phyloP scores from a whole-genome alignment of 2,329 filamentous ascomycete genomes.

The Colletotrichum sp. region DNA sequence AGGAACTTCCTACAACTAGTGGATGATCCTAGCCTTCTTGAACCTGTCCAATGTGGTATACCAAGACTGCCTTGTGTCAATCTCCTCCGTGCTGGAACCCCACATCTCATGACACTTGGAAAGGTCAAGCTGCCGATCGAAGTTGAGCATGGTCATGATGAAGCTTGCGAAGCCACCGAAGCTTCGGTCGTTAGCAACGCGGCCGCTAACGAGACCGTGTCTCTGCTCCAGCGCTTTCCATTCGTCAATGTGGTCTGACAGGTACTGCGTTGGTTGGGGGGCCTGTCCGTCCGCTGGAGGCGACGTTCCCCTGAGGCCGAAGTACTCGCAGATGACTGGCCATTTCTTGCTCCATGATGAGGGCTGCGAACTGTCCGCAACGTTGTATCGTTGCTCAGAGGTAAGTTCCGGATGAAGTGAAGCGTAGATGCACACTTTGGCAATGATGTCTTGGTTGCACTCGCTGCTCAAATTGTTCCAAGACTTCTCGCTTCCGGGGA shows the following conservation, averaged over 20 bases:
- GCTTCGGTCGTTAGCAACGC: slow-evolving; percentile 34
- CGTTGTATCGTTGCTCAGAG: slow-evolving; percentile 43
- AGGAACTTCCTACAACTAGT: slow-evolving; percentile 20
- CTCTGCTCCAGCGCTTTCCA: slow-evolving; percentile 37
- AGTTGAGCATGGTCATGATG: slow-evolving; percentile 36
- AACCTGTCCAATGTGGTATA: slow-evolving; percentile 37
- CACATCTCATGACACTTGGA: slow-evolving; percentile 33
- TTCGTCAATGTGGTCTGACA: slow-evolving; percentile 32
- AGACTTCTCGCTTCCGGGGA: slow-evolving; percentile 38
- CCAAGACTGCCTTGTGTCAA: slow-evolving; percentile 31
- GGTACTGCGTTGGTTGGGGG: slow-evolving; percentile 26
- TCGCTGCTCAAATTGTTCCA: slow-evolving; percentile 38
- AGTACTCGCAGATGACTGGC: slow-evolving; percentile 50
- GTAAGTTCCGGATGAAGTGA: slow-evolving; percentile 43
- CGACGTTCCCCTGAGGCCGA: slow-evolving; percentile 44
- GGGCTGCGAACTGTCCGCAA: slow-evolving; percentile 40
- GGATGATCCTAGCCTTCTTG: slow-evolving; percentile 34
- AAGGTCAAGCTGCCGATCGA: slow-evolving; percentile 38
- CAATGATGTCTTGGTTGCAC: slow-evolving; percentile 40
- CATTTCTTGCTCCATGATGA: slow-evolving; percentile 47
- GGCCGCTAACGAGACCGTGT: slow-evolving; percentile 32
- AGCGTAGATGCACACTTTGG: slow-evolving; percentile 44
- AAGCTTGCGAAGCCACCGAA: slow-evolving; percentile 33
- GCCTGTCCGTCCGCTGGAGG: slow-evolving; percentile 27
- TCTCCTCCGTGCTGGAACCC: slow-evolving; percentile 32